A percentile compares a stretch with the other conserved stretches of the same genome.
These are phyloP conservation scores for Akanthomyces muscarius DNA, from an alignment of 2,329 filamentous ascomycete genomes.

Conservation along the genomic window DNA sequence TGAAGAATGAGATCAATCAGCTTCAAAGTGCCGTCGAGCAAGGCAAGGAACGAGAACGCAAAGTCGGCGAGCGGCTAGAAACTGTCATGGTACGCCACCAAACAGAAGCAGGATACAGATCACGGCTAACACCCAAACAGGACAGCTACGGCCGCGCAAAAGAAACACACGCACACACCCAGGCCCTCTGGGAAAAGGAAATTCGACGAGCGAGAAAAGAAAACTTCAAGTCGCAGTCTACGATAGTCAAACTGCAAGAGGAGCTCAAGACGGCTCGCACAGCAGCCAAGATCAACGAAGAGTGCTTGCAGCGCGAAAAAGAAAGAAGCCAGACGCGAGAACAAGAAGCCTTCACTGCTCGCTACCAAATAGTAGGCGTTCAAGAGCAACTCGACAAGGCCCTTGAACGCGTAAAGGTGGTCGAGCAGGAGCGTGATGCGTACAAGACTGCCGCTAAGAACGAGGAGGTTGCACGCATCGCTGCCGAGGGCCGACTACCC, in stretches of 20 bases:
- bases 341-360: constrained; percentile 64
- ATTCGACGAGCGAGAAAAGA: constrained; percentile 67
- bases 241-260: constrained; percentile 67
- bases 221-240: constrained; percentile 69
- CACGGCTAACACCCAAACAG: constrained; percentile 37
- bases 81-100: constrained; percentile 58
- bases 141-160: constrained; percentile 68
- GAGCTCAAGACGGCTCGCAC: constrained; percentile 62
- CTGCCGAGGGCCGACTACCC: constrained; percentile 66
- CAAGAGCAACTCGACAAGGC: constrained; percentile 65
- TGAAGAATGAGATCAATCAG: constrained; percentile 55
- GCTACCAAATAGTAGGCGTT: constrained; percentile 60
- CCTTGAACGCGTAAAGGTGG: constrained; percentile 57
- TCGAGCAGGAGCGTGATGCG: constrained; percentile 71
- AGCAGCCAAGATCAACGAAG: constrained; percentile 52
- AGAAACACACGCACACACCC: constrained; percentile 63
- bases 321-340: constrained; percentile 58
- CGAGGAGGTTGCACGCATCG: constrained; percentile 68
- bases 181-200: constrained; percentile 70
- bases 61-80: constrained; percentile 63
- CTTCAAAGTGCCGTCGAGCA: constrained; percentile 60
- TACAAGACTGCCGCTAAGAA: constrained; percentile 68
- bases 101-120: not conserved
- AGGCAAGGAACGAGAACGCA: constrained; percentile 60
- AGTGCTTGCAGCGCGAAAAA: constrained; percentile 60